Evolutionary conservation across 2,329 filamentous ascomycete species (phyloP), one percentile per base, ranked within the genome.

Genomic region (Aspergillus melleus): DNA sequence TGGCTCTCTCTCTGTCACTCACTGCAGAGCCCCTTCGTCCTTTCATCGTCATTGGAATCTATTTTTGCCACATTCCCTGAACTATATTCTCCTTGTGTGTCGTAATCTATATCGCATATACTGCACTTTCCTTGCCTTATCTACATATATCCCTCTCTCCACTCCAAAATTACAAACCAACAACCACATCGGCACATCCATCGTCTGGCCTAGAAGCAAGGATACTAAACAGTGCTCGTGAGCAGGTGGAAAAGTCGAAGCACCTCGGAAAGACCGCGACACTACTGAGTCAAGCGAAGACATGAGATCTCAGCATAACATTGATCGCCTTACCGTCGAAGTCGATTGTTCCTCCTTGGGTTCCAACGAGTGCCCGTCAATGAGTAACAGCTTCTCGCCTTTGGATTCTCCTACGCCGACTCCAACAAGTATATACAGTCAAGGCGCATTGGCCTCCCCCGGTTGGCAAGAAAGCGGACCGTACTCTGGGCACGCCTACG

Each of bases 321-420:
- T 75, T 57, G 74, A 76, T 65, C 69, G 73, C 57, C 67, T 77
- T 20, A 74, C 72, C 46, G 70, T 77, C 52, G 74, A 77, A 61
- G 67, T 77, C 55, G 75, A 77, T 50, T 76, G 74, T 61, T 72
- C 69, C 36, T 75, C 74, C 39, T 60, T 76, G 63, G 73, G 75
- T 54, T 72, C 75, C 22, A 76, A 70, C 66, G 74, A 75, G 56
- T 77, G 75, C 59, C 75, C 75, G 6, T 76, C 74, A 19, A 76
- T 76, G 73, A 70, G 68, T 49, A 75, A 74, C 14, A 75, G 73
- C 58, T 77, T 76, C 61, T 77, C 75, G 19, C 73, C 74, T 56
- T 67, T 76, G 66, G 75, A 77, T 49, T 77, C 75, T 30, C 75
- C 75, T 0, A 77, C 73, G 19, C 74, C 73, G 2, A 77, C 75